Evolutionary conservation across 1,284 basidiomycete genomes (phyloP), one percentile per base, ranked within the genome.

Genomic region (Serendipita sp.): DNA sequence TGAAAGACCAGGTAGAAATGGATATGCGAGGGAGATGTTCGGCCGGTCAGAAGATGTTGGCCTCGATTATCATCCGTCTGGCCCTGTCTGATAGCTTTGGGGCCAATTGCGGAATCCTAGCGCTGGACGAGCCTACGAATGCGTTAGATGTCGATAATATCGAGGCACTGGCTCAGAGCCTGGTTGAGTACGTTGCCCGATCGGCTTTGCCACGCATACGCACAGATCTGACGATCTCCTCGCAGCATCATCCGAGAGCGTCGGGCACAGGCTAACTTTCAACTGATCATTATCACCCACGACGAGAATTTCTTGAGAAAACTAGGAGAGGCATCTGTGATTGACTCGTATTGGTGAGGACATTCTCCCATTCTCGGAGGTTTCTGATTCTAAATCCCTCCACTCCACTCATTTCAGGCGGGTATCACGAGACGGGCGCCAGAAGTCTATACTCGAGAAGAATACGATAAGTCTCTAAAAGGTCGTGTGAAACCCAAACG

Each of bases 21-120:
- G 95, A 99, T 73, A 99, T 99, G 95, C 87, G 95, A 65, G 96
- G 96, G 32, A 85, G 96, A 65, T 99, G 96, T 74, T 94, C 91
- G 22, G 96, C 96, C 0, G 96, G 96, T 0, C 96, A 99, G 74
- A 99, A 99, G 76, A 97, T 98, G 79, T 77, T 99, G 64, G 96
- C 96, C 32, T 96, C 92, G n/a, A 98, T 99, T 73, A 93, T 99
- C 72, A 99, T 99, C 69, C 84, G 96, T 1, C 82, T 99, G n/a
- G 96, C 95, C 0, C 79, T 99, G 29, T 95, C 95, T 6, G 96
- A 99, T 72, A 95, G 92, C 2, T 99, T 99, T 70, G 92, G 93
- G 2, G 91, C 93, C 71, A 95, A 97, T 67, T 99, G 95, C 73
- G 95, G 95, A 13, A 97, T 99, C 66, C 81, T 99, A 47, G 96